Evolutionary conservation across 345 rosid species (phyloP).

Genomic region (Aethionema arabicum): DNA sequence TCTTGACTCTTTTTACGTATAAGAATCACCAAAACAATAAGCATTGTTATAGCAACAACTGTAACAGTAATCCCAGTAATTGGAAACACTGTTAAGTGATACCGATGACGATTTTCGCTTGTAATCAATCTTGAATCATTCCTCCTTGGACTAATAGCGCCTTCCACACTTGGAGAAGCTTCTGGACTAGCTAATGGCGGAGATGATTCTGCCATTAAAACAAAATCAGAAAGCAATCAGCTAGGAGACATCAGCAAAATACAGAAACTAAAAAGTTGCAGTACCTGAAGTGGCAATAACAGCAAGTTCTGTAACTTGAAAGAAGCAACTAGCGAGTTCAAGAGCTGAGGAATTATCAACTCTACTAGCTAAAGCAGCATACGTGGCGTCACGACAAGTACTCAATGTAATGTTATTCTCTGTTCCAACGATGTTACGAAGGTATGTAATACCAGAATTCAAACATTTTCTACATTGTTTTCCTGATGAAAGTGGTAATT

Average conservation of each 20-base stretch:
- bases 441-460: conserved; percentile 74
- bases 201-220: conserved; percentile 40
- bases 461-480: conserved; percentile 70
- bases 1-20: conserved; percentile 65
- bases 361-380: conserved; percentile 69
- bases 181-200: conserved; percentile 47
- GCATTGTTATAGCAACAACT: conserved; percentile 54
- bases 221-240: conserved; percentile 23
- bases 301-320: conserved; percentile 66
- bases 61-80: conserved; percentile 71
- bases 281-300: conserved; percentile 46
- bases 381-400: conserved; percentile 89
- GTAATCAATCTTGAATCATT: conserved; percentile 34
- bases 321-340: conserved; percentile 77
- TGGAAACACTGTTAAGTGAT: conserved; percentile 65
- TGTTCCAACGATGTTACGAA: conserved; percentile 59
- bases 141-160: conserved; percentile 69
- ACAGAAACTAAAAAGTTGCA: background rate
- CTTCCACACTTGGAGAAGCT: conserved; percentile 54
- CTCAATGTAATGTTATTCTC: conserved; percentile 70
- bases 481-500: conserved; percentile 48
- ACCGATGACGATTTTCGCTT: conserved; percentile 49
- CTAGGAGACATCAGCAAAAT: background rate
- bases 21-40: conserved; percentile 63
- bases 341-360: conserved; percentile 55